Base-by-base conservation (phyloP, 2,329 filamentous ascomycete genomes). In the Teratosphaeria pseudoeucalypti region DNA sequence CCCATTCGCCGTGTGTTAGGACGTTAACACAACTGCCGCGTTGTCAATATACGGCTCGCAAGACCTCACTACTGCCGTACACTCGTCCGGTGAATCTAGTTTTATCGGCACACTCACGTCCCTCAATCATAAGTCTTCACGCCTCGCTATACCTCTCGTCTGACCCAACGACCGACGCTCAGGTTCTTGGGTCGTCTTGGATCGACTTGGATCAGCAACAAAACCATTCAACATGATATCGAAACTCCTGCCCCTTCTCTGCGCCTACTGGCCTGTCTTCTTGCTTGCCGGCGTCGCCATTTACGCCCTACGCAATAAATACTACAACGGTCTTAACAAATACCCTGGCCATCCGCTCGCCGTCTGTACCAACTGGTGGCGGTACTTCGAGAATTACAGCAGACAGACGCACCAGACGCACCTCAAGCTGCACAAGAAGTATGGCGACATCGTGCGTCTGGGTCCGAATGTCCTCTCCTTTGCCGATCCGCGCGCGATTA, bases 391-490 rank as follows among this genome's bases (percentile, higher is more conserved):
- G 66, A 87, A 89, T 1, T 84, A 79, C 59, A 78, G 80, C 9
- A 80, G 83, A 56, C 78, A 82, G 47, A 82, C 88, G 3, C 86
- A 94, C 60, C 73, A 82, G 62, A 90, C 86, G 0, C 85, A 88
- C 61, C 80, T 86, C 53, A 78, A 74, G 9, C 77, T 94, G 0
- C 89, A 94, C 70, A 79, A 80, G 14, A 80, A 89, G 66, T 79
- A 90, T 74, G 89, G 89, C 54, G 83, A 88, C 68, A 78, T 92
- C 2, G 87, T 94, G 1, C 81, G 89, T 1, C 74, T 91, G 3
- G 89, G 88, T 0, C 89, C 89, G 1, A 91, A 91, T 63, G 77
- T 77, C 0, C 73, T 94, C 1, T 90, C 87, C 0, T 90, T 94
- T 67, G 82, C 86, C 2, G 82, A 90, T 64, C 88, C 89, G 0